Evolutionary conservation across 78 protist species (phyloP).

Genomic region (Polysphondylium violaceum): DNA sequence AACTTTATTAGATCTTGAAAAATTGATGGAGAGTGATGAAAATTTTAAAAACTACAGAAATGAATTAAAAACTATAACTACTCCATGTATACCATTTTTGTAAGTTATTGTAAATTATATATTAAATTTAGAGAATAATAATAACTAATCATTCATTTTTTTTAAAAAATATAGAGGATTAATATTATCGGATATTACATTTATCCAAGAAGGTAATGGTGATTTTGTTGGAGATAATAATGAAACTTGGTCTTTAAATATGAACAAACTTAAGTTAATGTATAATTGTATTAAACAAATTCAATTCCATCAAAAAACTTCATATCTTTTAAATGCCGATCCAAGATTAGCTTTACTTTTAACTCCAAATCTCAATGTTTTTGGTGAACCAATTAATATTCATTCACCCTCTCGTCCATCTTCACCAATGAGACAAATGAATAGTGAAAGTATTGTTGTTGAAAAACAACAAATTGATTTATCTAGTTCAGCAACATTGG

Average conservation of each 20-base stretch:
- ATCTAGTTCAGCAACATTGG: no score
- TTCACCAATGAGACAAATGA: no score
- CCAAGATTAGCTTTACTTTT: constrained; percentile 52
- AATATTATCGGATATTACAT: constrained; percentile 52
- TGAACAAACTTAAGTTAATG: constrained; percentile 35
- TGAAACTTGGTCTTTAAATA: constrained; percentile 7
- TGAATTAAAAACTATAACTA: constrained; percentile 54
- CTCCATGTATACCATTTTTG: constrained; percentile 68
- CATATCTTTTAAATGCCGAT: constrained; percentile 60
- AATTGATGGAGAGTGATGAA: constrained; percentile 63
- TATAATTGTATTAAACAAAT: constrained; percentile 60
- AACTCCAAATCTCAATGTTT: constrained; percentile 65
- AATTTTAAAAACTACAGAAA: constrained; percentile 65
- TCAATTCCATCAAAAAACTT: constrained; percentile 44
- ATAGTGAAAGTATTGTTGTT: no score
- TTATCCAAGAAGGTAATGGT: constrained; percentile 68
- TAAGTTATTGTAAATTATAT: no score
- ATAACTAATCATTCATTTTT: background rate
- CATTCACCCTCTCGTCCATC: no score
- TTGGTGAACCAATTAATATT: constrained; percentile 34
- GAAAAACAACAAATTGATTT: no score
- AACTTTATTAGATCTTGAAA: constrained; percentile 37
- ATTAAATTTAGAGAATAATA: background rate
- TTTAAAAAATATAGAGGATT: constrained; percentile 1
- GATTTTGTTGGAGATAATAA: constrained; percentile 20